These are phyloP conservation scores for Aureobasidium sp. DNA, from an alignment of 2,329 filamentous ascomycete genomes.

Conservation along the genomic window DNA sequence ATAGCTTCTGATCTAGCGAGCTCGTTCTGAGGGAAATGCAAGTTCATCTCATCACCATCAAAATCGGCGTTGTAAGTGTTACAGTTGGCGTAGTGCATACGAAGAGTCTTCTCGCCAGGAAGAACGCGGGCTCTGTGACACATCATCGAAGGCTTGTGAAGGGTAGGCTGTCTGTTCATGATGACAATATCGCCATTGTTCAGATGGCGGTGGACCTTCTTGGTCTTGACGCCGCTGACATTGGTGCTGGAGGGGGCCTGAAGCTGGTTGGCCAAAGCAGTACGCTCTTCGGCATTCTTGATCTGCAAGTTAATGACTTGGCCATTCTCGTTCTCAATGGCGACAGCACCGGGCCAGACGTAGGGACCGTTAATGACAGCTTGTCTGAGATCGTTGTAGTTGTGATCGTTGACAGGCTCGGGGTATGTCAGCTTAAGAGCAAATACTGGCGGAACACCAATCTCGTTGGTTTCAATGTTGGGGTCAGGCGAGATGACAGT, in stretches of 20 bases:
- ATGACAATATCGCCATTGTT: constrained; percentile 95
- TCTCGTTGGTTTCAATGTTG: constrained; percentile 98
- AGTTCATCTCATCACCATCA: constrained; percentile 99
- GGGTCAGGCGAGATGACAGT: constrained; percentile 98
- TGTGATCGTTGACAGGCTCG: constrained; percentile 94
- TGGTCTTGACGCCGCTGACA: constrained; percentile 71
- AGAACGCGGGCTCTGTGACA: constrained; percentile 88
- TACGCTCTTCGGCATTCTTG: constrained; percentile 81
- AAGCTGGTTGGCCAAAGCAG: constrained; percentile 85
- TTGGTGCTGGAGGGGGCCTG: constrained; percentile 73
- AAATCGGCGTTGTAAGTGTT: constrained; percentile 99
- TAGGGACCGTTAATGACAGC: constrained; percentile 92
- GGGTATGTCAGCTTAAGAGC: constrained; percentile 93
- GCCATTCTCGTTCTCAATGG: constrained; percentile 93
- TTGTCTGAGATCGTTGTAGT: constrained; percentile 91
- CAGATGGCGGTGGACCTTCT: constrained; percentile 93
- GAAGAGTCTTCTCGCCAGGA: constrained; percentile 91
- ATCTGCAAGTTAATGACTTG: constrained; percentile 80
- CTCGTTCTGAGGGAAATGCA: constrained; percentile 99
- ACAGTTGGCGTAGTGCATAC: constrained; percentile 99
- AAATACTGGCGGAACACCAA: constrained; percentile 96
- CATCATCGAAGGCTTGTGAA: constrained; percentile 99
- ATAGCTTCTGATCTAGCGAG: constrained; percentile 87
- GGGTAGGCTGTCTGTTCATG: constrained; percentile 97
- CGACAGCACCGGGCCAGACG: constrained; percentile 88